phyloP scores from a whole-genome alignment of 192 early-diverging fungal genomes.

The Coemansia erecta region DNA sequence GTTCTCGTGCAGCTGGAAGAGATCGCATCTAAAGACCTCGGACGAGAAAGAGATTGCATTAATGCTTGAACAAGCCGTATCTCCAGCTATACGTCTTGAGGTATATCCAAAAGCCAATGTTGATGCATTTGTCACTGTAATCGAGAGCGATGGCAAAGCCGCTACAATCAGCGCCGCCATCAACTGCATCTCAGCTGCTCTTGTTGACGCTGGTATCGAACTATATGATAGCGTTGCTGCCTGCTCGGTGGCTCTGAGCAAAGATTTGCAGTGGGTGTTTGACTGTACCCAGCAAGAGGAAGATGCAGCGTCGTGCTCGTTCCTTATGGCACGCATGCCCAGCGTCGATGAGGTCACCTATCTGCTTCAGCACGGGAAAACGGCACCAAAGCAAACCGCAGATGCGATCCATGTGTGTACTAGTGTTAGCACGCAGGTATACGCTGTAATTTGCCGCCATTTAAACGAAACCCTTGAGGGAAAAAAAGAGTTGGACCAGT shows the following conservation, averaged over 20 bases:
- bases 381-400: slow-evolving; percentile 31
- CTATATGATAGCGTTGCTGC: slow-evolving; percentile 52
- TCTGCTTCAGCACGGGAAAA: slow-evolving; percentile 50
- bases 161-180: slow-evolving; percentile 52
- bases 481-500: neutral
- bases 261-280: slow-evolving; percentile 25
- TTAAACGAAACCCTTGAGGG: slow-evolving; percentile 1
- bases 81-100: slow-evolving; percentile 52
- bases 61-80: slow-evolving; percentile 45
- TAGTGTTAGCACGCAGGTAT: slow-evolving; percentile 36
- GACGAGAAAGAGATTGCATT: slow-evolving; percentile 52
- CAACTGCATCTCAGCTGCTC: slow-evolving; percentile 53
- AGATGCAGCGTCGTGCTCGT: slow-evolving; percentile 23
- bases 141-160: slow-evolving; percentile 54
- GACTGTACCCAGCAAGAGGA: slow-evolving; percentile 49
- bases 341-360: slow-evolving; percentile 50
- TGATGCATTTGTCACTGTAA: slow-evolving; percentile 52
- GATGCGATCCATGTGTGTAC: slow-evolving; percentile 39
- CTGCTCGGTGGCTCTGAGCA: slow-evolving; percentile 39
- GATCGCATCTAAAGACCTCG: slow-evolving; percentile 31
- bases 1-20: slow-evolving; percentile 51
- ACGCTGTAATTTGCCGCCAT: slow-evolving; percentile 48
- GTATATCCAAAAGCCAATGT: slow-evolving; percentile 53
- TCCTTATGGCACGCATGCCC: slow-evolving; percentile 47
- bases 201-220: slow-evolving; percentile 55